Evolutionary conservation across 2,329 filamentous ascomycete genomes (phyloP).

Genomic region (Fusarium sp.): DNA sequence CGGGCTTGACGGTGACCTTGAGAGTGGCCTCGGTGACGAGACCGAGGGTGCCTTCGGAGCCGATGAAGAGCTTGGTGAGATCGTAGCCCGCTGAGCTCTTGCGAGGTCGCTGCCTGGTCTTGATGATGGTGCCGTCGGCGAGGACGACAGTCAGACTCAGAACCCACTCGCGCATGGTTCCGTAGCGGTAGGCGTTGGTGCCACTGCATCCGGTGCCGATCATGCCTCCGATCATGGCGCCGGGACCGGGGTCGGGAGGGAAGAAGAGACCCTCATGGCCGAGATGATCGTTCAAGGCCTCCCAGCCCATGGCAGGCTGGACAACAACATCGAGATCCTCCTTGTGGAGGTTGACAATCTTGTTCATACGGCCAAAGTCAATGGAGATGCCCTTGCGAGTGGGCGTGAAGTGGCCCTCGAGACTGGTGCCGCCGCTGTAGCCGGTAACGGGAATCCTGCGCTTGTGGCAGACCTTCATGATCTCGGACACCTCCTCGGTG

Average conservation of each 20-base stretch:
- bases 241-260: constrained; percentile 89
- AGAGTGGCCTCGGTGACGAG: constrained; percentile 91
- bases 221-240: constrained; percentile 93
- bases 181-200: constrained; percentile 92
- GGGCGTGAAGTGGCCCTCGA: constrained; percentile 89
- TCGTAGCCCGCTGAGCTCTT: constrained; percentile 95
- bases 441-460: constrained; percentile 85
- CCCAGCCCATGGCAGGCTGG: constrained; percentile 87
- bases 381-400: constrained; percentile 86
- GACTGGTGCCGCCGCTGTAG: constrained; percentile 87
- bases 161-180: constrained; percentile 96
- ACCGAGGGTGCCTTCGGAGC: constrained; percentile 90
- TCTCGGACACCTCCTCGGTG: constrained; percentile 84
- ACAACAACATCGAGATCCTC: constrained; percentile 81
- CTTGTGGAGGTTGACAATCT: constrained; percentile 80
- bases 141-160: constrained; percentile 86
- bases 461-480: constrained; percentile 89
- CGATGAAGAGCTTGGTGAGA: constrained; percentile 88
- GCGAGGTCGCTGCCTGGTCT: constrained; percentile 85
- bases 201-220: constrained; percentile 79
- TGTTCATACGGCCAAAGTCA: constrained; percentile 87
- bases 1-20: constrained; percentile 84
- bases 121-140: constrained; percentile 89
- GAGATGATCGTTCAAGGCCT: constrained; percentile 82
- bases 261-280: constrained; percentile 83